Base-by-base conservation (phyloP, 352 stramenopile species). In the Nothophytophthora sp. region DNA sequence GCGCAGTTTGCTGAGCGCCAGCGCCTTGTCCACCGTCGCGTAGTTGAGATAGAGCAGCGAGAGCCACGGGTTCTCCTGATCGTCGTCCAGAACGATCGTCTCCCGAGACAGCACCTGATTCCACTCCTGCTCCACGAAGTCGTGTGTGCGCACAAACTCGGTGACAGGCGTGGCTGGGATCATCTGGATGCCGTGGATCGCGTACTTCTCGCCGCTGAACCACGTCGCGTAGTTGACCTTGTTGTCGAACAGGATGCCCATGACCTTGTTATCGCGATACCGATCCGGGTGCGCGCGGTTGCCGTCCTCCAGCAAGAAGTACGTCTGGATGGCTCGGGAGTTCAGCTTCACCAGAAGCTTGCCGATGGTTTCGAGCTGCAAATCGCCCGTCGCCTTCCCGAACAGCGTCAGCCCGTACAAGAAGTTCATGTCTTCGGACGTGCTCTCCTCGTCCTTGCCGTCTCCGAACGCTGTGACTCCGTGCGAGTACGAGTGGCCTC, bases 391-490 rank as follows among this genome's bases (percentile, higher is more conserved):
- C 15, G 71, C 72, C 37, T 74, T 38, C 9, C 76, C 76, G 68
- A 67, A 88, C 8, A 88, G 46, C 62, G 62, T 79, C 76, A 86
- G 85, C 27, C 62, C 76, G 46, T 85, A 88, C 51, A 65, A 70
- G 43, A 88, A 86, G 47, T 88, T 88, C 33, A 83, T 75, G 39
- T 88, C 76, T 18, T 88, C 76, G 0, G 73, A 86, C 0, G 73
- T 77, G 7, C 62, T 78, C 45, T 87, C 76, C 29, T 76, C 61
- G 27, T 82, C 71, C 42, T 82, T 82, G 28, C 71, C 71, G 44
- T 82, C 71, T 0, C 46, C 55, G 12, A 77, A 29, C 6, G 68
- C 54, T 2, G 63, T 74, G 10, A 69, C 58, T n/a, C 71, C 71
- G 51, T 82, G 71, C 12, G 71, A 82, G 34, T 70, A 70, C 42